Percentiles rank a stretch among this genome's conserved stretches.
phyloP scores from a whole-genome alignment of 176 grass and related monocot species.

The Avena sativa region DNA sequence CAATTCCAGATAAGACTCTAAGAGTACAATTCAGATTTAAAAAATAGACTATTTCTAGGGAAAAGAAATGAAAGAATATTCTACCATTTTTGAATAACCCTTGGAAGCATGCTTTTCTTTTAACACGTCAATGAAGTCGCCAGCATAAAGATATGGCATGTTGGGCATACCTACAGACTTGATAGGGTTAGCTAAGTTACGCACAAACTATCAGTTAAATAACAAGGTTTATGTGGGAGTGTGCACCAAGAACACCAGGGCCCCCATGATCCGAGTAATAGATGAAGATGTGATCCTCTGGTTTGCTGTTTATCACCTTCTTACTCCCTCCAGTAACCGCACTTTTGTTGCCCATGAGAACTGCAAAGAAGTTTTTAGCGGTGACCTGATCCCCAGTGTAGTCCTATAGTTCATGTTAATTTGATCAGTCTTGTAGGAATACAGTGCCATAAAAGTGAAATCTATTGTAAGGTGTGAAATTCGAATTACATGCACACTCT shows the following conservation, averaged over 20 bases:
- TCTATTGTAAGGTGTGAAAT: not conserved
- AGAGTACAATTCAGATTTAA: not conserved
- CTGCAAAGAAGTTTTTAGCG: constrained; percentile 74
- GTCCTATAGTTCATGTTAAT: constrained; percentile 58
- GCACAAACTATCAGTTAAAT: not conserved
- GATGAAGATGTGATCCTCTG: constrained; percentile 88
- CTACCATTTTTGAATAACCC: constrained; percentile 89
- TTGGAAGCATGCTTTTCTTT: constrained; percentile 77
- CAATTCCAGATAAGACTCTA: constrained; percentile 8
- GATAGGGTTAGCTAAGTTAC: constrained; percentile 21
- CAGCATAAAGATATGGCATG: constrained; percentile 76
- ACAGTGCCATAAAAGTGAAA: not conserved
- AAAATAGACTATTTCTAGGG: not conserved
- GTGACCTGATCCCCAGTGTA: constrained; percentile 78
- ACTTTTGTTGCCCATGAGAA: constrained; percentile 77
- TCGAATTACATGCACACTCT: not conserved
- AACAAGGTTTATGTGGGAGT: not conserved
- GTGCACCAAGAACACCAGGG: constrained; percentile 86
- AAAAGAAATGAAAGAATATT: not conserved
- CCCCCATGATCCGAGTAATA: constrained; percentile 98
- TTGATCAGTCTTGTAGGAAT: constrained; percentile 22
- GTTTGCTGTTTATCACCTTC: constrained; percentile 92
- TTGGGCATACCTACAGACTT: constrained; percentile 80
- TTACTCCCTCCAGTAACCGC: constrained; percentile 84
- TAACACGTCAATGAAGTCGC: constrained; percentile 81